Base-by-base conservation (phyloP, 2,329 filamentous ascomycete genomes). In the Talaromyces sp. region DNA sequence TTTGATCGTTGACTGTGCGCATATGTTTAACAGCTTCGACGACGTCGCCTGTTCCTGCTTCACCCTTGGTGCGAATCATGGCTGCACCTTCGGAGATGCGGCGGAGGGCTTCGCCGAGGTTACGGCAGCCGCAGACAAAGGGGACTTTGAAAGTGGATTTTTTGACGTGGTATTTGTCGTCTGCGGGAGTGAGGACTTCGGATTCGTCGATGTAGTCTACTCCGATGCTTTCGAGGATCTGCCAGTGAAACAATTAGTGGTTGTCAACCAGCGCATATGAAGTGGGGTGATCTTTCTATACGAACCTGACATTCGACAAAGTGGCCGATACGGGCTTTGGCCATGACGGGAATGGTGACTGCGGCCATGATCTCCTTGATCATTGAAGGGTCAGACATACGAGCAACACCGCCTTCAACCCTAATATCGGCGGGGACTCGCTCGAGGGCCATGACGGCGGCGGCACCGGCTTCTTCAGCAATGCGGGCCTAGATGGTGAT, bases 171-270 rank as follows among this genome's bases (percentile, higher is more conserved):
- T 89, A 88, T 65, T 85, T 80, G 70, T 92, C 84, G 74, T 99
- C 94, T 64, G 94, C 94, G 1, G 93, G 93, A 5, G 94, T 99
- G 55, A 99, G 84, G 56, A 99, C 94, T 84, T 99, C 94, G 75
- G 88, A 92, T 80, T 99, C 94, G 77, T 99, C 92, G 67, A 99
- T 94, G 80, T 96, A 99, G 80, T 99, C 94, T 67, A 97, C 89
- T 62, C 90, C 92, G 56, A 97, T 86, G 59, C 90, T 86, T 81
- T 97, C 89, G 70, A 99, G 89, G 77, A 99, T 95, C 87, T 93
- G n/a, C 21, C 25, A 28, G 25, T 28, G n/a, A 45, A 8, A 2
- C 21, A 22, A 39, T n/a, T 46, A 7, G 35, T 13, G 54, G 31
- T 17, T 33, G n/a, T n/a, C n/a, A n/a, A n/a, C n/a, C n/a, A n/a